Evolutionary conservation across 2,329 filamentous ascomycete species (phyloP).

Genomic region (Hypoxylon sp.): DNA sequence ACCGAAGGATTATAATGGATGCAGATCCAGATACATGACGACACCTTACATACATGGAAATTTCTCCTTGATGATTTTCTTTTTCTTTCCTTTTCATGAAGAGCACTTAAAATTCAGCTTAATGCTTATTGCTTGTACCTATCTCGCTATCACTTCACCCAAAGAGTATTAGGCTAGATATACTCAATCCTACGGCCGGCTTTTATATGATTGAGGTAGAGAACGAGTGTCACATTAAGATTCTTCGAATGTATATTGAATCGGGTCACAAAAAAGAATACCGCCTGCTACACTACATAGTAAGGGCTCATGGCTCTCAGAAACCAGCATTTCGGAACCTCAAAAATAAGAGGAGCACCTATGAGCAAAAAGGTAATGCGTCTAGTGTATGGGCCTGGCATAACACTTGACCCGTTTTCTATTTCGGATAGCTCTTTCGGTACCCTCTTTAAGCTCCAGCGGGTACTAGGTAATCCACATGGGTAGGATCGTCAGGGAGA

Average conservation of each 20-base stretch:
- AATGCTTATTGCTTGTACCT: neutral
- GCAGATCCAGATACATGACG: conserved; percentile 33
- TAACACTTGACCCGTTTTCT: conserved; percentile 42
- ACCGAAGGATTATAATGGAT: conserved; percentile 30
- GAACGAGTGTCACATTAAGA: too few species aligned
- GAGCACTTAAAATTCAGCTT: neutral
- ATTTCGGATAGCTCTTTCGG: conserved; percentile 37
- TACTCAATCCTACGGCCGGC: neutral
- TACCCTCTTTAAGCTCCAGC: conserved; percentile 26
- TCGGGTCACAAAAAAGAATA: neutral
- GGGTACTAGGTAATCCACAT: conserved; percentile 24
- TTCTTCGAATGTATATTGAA: neutral
- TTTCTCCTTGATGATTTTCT: neutral
- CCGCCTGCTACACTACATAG: neutral
- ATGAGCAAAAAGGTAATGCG: conserved; percentile 17
- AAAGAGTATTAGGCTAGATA: neutral
- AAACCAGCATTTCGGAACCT: conserved; percentile 7
- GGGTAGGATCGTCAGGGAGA: conserved; percentile 41
- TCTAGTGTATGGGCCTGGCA: conserved; percentile 33
- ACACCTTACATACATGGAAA: conserved; percentile 24
- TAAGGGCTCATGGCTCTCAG: neutral
- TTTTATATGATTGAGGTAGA: neutral
- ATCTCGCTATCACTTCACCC: neutral
- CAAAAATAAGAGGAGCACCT: conserved; percentile 12
- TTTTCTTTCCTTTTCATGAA: neutral